A percentile compares a stretch with the other conserved stretches of the same genome.
Conservation (phyloP, 2,329 filamentous ascomycete species). For the Paracoccidioides lutzii region DNA sequence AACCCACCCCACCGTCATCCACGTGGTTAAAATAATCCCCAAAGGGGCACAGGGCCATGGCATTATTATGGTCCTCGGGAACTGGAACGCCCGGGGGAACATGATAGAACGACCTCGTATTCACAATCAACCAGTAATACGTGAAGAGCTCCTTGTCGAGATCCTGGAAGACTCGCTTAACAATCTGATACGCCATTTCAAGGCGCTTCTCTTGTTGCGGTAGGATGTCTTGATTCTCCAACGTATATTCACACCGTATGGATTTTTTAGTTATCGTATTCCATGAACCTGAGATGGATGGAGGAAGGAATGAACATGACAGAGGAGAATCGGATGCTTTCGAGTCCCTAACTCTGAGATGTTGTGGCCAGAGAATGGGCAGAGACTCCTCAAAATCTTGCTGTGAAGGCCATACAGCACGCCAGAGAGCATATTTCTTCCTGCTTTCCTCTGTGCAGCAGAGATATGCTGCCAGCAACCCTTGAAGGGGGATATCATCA, state of each 20-base stretch:
- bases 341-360: constrained; percentile 16
- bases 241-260: constrained; percentile 23
- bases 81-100: constrained; percentile 29
- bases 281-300: constrained; percentile 28
- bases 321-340: constrained; percentile 1
- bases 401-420: constrained; percentile 45
- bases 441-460: constrained; percentile 36
- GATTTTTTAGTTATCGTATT: constrained; percentile 14
- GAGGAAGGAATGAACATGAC: constrained; percentile 17
- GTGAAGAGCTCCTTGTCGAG: constrained; percentile 33
- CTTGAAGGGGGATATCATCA: constrained; percentile 50
- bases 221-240: constrained; percentile 25
- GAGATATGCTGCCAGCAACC: constrained; percentile 57
- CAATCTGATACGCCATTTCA: constrained; percentile 36
- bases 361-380: constrained; percentile 42
- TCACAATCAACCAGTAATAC: constrained; percentile 49
- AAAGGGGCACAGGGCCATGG: constrained; percentile 35
- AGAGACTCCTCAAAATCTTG: constrained; percentile 47
- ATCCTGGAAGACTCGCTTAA: constrained; percentile 32
- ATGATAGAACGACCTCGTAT: constrained; percentile 49
- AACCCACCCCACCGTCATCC: constrained; percentile 28
- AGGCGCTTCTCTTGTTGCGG: constrained; percentile 43
- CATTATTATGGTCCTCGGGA: constrained; percentile 30
- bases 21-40: constrained; percentile 37
- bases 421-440: constrained; percentile 45